Conservation (phyloP, 192 early-diverging fungal genomes). For the Coemansia sp. region DNA sequence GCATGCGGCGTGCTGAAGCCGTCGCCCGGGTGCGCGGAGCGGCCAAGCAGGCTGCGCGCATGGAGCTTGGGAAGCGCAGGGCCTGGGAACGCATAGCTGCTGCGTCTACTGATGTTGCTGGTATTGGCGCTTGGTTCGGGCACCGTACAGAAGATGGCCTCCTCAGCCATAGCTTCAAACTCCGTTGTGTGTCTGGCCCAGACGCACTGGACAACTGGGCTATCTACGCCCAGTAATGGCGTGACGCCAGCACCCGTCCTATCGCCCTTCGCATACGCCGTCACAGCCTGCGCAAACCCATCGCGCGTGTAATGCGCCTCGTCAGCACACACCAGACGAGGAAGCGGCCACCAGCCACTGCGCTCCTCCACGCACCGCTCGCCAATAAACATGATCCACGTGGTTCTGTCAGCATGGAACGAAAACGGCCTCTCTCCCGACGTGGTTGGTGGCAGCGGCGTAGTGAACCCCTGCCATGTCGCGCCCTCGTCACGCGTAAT, state of each 20-base stretch:
- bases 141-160: slow-evolving; percentile 74
- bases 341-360: slow-evolving; percentile 54
- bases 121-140: slow-evolving; percentile 8
- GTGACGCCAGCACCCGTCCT: slow-evolving; percentile 22
- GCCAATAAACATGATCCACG: slow-evolving; percentile 68
- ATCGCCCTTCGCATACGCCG: slow-evolving; percentile 56
- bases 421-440: slow-evolving; percentile 45
- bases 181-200: slow-evolving; percentile 68
- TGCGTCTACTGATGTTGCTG: neutral
- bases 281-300: slow-evolving; percentile 61
- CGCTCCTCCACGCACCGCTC: slow-evolving; percentile 55
- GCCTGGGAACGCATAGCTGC: neutral
- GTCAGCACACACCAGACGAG: slow-evolving; percentile 58
- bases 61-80: slow-evolving; percentile 19
- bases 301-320: slow-evolving; percentile 70
- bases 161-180: slow-evolving; percentile 63
- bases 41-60: slow-evolving; percentile 2
- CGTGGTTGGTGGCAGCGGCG: slow-evolving; percentile 35
- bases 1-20: neutral
- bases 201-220: slow-evolving; percentile 64
- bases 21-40: slow-evolving; percentile 5
- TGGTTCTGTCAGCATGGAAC: slow-evolving; percentile 71
- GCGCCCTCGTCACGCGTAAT: slow-evolving; percentile 51
- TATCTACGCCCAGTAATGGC: slow-evolving; percentile 25
- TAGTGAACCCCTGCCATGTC: slow-evolving; percentile 48